A percentile compares a stretch with the other conserved stretches of the same genome.
These are phyloP conservation scores for Lecanicillium sp. DNA, from an alignment of 2,329 filamentous ascomycete species.

Conservation along the genomic window DNA sequence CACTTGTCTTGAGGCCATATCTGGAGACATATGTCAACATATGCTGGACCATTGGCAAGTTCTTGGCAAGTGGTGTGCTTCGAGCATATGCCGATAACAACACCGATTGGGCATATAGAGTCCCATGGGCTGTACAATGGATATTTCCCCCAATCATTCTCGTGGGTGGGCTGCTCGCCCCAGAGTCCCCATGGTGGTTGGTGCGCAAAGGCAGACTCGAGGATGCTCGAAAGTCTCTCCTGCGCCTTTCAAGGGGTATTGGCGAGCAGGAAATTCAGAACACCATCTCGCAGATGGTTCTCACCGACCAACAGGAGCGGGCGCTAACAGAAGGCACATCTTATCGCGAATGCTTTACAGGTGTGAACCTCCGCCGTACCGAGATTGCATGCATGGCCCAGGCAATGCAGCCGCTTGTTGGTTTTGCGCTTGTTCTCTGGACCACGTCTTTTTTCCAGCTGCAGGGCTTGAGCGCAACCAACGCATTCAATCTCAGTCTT, in stretches of 20 bases:
- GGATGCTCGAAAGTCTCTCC: slow-evolving; percentile 18
- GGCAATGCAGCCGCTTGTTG: not conserved
- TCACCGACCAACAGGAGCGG: slow-evolving; percentile 31
- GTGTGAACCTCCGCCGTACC: slow-evolving; percentile 33
- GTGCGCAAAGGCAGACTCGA: slow-evolving; percentile 24
- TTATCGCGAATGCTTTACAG: slow-evolving; percentile 41
- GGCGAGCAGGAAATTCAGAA: slow-evolving; percentile 6
- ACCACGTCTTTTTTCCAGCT: slow-evolving; percentile 2
- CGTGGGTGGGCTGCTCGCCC: slow-evolving; percentile 10
- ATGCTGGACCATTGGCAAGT: slow-evolving; percentile 30
- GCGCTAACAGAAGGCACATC: slow-evolving; percentile 27
- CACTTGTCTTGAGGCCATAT: slow-evolving; percentile 25
- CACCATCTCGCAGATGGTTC: slow-evolving; percentile 17
- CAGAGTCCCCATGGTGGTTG: slow-evolving; percentile 34
- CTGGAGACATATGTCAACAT: slow-evolving; percentile 31
- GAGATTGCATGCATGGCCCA: slow-evolving; percentile 20
- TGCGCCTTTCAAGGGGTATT: slow-evolving; percentile 2
- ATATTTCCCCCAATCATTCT: slow-evolving; percentile 14
- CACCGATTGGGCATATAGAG: slow-evolving; percentile 15
- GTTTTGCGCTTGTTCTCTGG: not conserved
- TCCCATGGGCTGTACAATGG: slow-evolving; percentile 19
- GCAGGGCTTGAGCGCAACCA: slow-evolving; percentile 18
- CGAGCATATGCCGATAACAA: slow-evolving; percentile 7
- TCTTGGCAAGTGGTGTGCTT: slow-evolving; percentile 21
- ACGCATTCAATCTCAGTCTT: too few species aligned